Base-by-base conservation (phyloP, 1,284 basidiomycete species). In the Naganishia cerealis region DNA sequence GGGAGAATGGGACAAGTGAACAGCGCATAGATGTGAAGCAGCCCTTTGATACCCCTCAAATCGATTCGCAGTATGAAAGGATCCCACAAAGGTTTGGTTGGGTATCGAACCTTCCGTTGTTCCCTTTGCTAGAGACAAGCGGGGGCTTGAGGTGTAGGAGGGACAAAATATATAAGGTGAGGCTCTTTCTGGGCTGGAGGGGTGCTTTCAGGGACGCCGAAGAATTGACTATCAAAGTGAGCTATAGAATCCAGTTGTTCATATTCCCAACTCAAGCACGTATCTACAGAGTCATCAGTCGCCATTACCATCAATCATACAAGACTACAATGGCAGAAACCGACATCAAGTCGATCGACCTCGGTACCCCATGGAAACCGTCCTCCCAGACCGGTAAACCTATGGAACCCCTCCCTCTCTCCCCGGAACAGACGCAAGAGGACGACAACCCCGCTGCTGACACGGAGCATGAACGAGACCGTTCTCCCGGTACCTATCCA, bases 331-430 rank as follows among this genome's bases (percentile, higher is more conserved):
- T 40, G 38, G n/a, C 46, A 9, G 48, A 62, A 38, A 10, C 46
- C 21, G 59, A 53, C 59, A 21, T 21, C 15, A 38, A 36, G 8
- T 38, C 61, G 12, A 36, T 63, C 50, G 50, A 63, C 12, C 61
- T 63, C 8, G 50, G 29, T 7, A 63, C 50, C 5, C 61, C 50
- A 13, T 63, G 61, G 61, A 63, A 63, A 33, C 24, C 50, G 7
- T n/a, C 46, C 3, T 63, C 61, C 7, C 36, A 36, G 7, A 54
- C 54, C 24, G 61, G 50, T 6, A 53, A 53, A 53, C 38, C 61
- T 1, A 21, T 8, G 5, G 46, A 63, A 15, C 21, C 50, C 13
- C n/a, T 54, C 21, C 52, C 61, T 10, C 61, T 38, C 0, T 24
- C 50, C 1, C 40, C 61, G 0, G 61, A 63, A 13, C 61, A 33